These are phyloP conservation scores for Pseudocercospora musae DNA, from an alignment of 2,329 filamentous ascomycete species.

Conservation along the genomic window DNA sequence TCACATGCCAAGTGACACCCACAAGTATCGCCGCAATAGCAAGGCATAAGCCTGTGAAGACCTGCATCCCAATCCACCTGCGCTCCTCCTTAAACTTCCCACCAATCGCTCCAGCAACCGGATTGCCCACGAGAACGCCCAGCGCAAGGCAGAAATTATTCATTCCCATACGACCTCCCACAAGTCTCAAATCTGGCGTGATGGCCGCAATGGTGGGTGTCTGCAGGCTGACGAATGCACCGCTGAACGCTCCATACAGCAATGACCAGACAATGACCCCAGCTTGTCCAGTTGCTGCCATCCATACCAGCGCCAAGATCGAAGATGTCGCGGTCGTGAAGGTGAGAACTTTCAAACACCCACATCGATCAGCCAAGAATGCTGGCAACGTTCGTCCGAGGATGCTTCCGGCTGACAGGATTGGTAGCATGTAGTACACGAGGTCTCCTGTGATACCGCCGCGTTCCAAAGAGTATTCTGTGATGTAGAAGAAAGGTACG, in stretches of 20 bases:
- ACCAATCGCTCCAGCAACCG: slow-evolving; percentile 24
- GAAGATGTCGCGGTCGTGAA: slow-evolving; percentile 33
- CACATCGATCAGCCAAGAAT: slow-evolving; percentile 42
- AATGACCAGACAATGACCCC: slow-evolving; percentile 40
- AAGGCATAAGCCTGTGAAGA: slow-evolving; percentile 23
- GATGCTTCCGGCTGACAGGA: slow-evolving; percentile 59
- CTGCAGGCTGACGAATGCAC: slow-evolving; percentile 42
- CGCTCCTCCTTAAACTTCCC: neutral
- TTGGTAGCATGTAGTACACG: slow-evolving; percentile 50
- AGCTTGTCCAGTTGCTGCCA: slow-evolving; percentile 29
- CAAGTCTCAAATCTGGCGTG: slow-evolving; percentile 16
- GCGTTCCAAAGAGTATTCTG: slow-evolving; percentile 51
- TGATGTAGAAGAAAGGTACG: slow-evolving; percentile 56
- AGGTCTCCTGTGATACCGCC: neutral
- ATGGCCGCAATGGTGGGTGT: slow-evolving; percentile 35
- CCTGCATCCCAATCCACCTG: slow-evolving; percentile 24
- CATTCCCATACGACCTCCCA: slow-evolving; percentile 29
- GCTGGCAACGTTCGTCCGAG: slow-evolving; percentile 49
- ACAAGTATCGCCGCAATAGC: slow-evolving; percentile 12
- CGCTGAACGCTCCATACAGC: slow-evolving; percentile 46
- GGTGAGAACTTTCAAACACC: slow-evolving; percentile 44
- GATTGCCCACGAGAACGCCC: slow-evolving; percentile 27
- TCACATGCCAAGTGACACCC: slow-evolving; percentile 3
- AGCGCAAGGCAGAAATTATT: slow-evolving; percentile 24
- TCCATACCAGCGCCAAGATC: slow-evolving; percentile 35